phyloP scores from a whole-genome alignment of 169 alveolate species.

The Eimeria praecox region DNA sequence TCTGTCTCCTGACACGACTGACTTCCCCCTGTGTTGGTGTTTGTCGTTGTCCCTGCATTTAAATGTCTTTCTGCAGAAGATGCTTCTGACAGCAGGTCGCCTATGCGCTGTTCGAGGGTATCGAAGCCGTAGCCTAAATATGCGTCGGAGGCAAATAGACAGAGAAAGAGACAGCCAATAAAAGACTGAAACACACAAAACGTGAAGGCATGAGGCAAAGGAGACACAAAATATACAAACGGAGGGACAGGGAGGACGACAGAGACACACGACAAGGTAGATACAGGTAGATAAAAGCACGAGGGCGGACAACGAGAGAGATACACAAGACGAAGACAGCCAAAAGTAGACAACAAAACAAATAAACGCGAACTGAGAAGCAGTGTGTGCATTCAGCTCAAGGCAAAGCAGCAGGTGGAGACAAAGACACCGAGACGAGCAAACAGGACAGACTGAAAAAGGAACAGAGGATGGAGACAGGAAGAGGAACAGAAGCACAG shows the following conservation, averaged over 20 bases:
- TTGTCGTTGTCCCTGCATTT: background rate
- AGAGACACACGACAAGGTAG: background rate
- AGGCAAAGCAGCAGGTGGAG: background rate
- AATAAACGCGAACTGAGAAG: too few relatives aligned
- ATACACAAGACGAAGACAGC: background rate
- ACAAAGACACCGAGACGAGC: background rate
- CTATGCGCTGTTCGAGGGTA: conserved; percentile 56
- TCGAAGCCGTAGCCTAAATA: conserved; percentile 72
- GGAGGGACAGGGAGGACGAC: background rate
- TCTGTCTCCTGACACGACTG: background rate
- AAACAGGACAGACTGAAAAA: background rate
- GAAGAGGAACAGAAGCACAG: background rate
- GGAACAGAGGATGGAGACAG: background rate
- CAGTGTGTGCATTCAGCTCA: too few relatives aligned
- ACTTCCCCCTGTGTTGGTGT: background rate
- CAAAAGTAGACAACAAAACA: too few relatives aligned
- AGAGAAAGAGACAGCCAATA: background rate
- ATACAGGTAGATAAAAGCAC: background rate
- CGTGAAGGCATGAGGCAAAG: background rate
- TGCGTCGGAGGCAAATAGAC: background rate
- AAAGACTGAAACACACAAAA: background rate
- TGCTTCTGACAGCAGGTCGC: conserved; percentile 35
- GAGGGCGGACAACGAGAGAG: background rate
- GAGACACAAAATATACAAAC: background rate
- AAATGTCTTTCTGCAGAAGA: background rate